These are phyloP conservation scores for Rhypophila decipiens DNA, from an alignment of 495 filamentous ascomycete species.

Conservation along the genomic window DNA sequence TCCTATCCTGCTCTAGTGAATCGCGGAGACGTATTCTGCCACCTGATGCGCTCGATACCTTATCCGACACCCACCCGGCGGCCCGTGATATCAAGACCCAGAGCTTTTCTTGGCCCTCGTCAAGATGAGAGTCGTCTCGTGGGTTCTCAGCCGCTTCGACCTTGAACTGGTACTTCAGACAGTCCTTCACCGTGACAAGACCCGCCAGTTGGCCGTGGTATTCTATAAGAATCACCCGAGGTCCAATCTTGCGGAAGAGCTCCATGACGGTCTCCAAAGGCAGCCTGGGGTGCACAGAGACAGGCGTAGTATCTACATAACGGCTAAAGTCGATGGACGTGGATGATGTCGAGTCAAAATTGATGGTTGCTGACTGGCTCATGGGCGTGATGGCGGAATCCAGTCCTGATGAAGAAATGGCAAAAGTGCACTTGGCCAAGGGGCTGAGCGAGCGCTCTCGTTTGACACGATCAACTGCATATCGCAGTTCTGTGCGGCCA, in stretches of 20 bases:
- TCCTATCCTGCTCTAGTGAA: constrained; percentile 19
- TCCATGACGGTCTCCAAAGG: constrained; percentile 98
- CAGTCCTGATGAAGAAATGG: constrained; percentile 20
- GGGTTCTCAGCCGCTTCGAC: constrained; percentile 84
- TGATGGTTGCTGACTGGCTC: constrained; percentile 44
- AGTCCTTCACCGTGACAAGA: constrained; percentile 94
- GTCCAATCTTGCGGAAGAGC: constrained; percentile 96
- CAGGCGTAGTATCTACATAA: constrained; percentile 84
- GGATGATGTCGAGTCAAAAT: constrained; percentile 41
- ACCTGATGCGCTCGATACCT: constrained; percentile 39
- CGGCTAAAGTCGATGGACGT: constrained; percentile 75
- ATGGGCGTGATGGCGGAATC: constrained; percentile 41
- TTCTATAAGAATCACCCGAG: constrained; percentile 88
- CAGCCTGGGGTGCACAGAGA: constrained; percentile 85
- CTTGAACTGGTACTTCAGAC: constrained; percentile 95
- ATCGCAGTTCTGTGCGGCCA: constrained; percentile 86
- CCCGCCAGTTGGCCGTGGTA: constrained; percentile 76
- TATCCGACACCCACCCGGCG: constrained; percentile 50
- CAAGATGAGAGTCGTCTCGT: constrained; percentile 32
- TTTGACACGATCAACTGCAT: constrained; percentile 83
- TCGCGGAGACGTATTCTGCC: constrained; percentile 42
- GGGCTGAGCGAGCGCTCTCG: constrained; percentile 67
- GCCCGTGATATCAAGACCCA: constrained; percentile 58
- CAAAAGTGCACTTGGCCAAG: constrained; percentile 66
- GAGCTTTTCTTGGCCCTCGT: constrained; percentile 56